A percentile compares a stretch with the other conserved stretches of the same genome.
These are phyloP conservation scores for Cyberlindnera samutprakarnensis DNA, from an alignment of 805 yeast genomes.

Conservation along the genomic window DNA sequence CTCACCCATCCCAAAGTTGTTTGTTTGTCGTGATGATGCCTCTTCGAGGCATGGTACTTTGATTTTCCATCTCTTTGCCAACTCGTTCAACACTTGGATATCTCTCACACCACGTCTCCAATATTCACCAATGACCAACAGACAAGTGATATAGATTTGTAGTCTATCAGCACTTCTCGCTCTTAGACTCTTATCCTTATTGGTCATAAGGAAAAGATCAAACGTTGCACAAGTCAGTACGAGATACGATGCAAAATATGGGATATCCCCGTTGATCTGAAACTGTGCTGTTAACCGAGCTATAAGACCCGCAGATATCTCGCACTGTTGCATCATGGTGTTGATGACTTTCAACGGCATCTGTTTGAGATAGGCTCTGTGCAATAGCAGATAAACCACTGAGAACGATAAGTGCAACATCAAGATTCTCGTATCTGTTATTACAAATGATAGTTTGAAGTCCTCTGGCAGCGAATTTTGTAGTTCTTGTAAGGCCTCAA, in stretches of 20 bases:
- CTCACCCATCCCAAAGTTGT: too few relatives aligned
- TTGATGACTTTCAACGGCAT: conserved; percentile 23
- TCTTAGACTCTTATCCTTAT: too few relatives aligned
- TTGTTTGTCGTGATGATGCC: too few relatives aligned
- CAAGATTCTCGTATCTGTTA: conserved; percentile 19
- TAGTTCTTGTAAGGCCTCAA: conserved; percentile 17
- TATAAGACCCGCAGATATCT: conserved; percentile 18
- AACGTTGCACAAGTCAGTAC: conserved; percentile 26
- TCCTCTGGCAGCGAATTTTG: conserved; percentile 2
- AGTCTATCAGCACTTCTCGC: too few relatives aligned
- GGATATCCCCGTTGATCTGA: conserved; percentile 9
- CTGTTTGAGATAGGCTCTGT: conserved; percentile 25
- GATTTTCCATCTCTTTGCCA: conserved; percentile 23
- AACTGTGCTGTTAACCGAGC: conserved; percentile 7
- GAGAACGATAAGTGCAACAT: conserved; percentile 24
- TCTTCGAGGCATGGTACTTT: conserved; percentile 4
- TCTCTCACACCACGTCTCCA: conserved; percentile 28
- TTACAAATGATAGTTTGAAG: background rate
- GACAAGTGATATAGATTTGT: conserved; percentile 16
- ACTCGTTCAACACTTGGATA: conserved; percentile 17
- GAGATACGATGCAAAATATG: conserved; percentile 27
- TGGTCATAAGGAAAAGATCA: conserved; percentile 25
- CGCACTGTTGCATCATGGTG: conserved; percentile 20
- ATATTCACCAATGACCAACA: conserved; percentile 18
- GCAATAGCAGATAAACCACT: conserved; percentile 21